These are phyloP conservation scores for Globisporangium nagaii DNA, from an alignment of 352 stramenopile species.

Conservation along the genomic window DNA sequence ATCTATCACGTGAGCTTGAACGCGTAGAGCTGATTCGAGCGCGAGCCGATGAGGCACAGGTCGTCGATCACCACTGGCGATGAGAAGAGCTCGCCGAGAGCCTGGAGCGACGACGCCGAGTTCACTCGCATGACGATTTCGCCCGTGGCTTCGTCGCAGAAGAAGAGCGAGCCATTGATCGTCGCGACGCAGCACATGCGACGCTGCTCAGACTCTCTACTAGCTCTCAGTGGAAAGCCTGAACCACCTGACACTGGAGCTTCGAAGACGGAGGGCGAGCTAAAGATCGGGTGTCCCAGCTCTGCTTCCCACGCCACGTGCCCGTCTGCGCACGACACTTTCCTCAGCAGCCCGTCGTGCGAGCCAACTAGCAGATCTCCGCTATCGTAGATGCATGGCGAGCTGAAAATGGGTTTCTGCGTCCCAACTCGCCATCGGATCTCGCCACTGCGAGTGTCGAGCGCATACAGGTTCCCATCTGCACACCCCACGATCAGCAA, in stretches of 20 bases:
- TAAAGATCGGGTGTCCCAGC: constrained; percentile 34
- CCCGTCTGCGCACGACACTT: constrained; percentile 23
- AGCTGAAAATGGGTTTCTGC: constrained; percentile 53
- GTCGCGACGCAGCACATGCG: constrained; percentile 42
- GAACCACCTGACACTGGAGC: too few relatives aligned
- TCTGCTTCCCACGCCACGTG: constrained; percentile 27
- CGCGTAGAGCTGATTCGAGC: constrained; percentile 35
- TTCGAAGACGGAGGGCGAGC: constrained; percentile 31
- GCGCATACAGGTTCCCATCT: constrained; percentile 37
- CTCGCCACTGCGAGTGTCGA: constrained; percentile 17
- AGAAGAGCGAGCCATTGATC: constrained; percentile 28
- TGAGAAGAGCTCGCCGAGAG: constrained; percentile 41
- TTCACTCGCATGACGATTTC: constrained; percentile 12
- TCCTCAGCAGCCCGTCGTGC: constrained; percentile 44
- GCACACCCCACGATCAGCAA: constrained; percentile 43
- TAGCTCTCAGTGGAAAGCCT: too few relatives aligned
- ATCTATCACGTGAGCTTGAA: too few relatives aligned
- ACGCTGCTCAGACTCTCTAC: neutral
- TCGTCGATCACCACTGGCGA: constrained; percentile 46
- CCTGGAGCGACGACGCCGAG: neutral
- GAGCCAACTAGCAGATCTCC: constrained; percentile 33
- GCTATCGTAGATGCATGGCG: constrained; percentile 30
- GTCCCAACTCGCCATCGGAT: constrained; percentile 33
- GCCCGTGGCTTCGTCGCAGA: constrained; percentile 37
- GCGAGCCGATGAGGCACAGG: constrained; percentile 42